Evolutionary conservation across 1,284 basidiomycete genomes (phyloP).

Genomic region (Heliocybe sulcata): DNA sequence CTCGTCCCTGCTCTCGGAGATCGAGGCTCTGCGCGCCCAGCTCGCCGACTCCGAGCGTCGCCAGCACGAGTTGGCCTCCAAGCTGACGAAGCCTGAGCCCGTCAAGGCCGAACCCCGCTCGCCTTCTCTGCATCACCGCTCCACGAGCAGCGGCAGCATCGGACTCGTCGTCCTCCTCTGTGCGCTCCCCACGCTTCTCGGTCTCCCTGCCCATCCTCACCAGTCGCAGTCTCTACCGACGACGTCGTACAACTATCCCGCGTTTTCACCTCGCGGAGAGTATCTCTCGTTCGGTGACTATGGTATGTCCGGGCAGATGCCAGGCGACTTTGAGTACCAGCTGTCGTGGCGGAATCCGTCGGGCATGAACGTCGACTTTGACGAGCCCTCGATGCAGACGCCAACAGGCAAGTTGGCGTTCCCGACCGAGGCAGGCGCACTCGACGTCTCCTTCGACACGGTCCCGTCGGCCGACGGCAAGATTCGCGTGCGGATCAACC

Average conservation of each 20-base stretch:
- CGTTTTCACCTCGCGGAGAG: constrained; percentile 29
- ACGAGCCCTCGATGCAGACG: constrained; percentile 16
- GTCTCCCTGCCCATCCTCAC: constrained; percentile 44
- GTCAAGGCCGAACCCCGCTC: constrained; percentile 33
- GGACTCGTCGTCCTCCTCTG: constrained; percentile 70
- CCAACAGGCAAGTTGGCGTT: constrained; percentile 44
- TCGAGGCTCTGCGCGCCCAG: constrained; percentile 59
- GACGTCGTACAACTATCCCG: neutral
- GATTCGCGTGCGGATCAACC: constrained; percentile 66
- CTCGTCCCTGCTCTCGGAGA: constrained; percentile 39
- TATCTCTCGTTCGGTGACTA: constrained; percentile 47
- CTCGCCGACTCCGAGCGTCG: constrained; percentile 59
- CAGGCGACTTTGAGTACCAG: constrained; percentile 40
- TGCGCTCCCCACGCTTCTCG: constrained; percentile 67
- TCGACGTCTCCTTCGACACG: constrained; percentile 69
- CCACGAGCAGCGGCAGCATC: constrained; percentile 39
- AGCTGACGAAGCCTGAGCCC: constrained; percentile 49
- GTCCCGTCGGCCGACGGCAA: constrained; percentile 56
- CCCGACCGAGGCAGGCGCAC: constrained; percentile 44
- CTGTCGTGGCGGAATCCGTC: constrained; percentile 17
- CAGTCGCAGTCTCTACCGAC: constrained; percentile 7
- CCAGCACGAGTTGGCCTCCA: constrained; percentile 53
- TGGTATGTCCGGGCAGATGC: constrained; percentile 36
- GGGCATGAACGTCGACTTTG: constrained; percentile 7
- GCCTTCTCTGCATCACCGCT: constrained; percentile 30